Evolutionary conservation across 345 rosid genomes (phyloP).

Genomic region (Draba incana): DNA sequence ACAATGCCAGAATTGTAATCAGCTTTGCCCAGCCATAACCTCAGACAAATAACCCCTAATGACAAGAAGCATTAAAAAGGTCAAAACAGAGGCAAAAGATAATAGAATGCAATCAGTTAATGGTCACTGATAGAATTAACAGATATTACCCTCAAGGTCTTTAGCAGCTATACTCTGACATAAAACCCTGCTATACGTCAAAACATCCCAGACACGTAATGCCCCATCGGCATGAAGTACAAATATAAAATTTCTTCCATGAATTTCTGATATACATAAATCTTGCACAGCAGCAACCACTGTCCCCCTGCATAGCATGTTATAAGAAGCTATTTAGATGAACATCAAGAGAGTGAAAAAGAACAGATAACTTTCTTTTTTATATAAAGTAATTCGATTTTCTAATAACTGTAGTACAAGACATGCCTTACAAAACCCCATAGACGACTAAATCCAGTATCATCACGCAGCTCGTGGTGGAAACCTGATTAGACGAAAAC

Average conservation of each 20-base stretch:
- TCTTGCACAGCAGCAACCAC: constrained; percentile 65
- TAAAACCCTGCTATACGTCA: constrained; percentile 53
- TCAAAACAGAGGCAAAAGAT: constrained; percentile 5
- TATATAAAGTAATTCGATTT: constrained; percentile 5
- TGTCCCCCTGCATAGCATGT: constrained; percentile 64
- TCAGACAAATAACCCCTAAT: constrained; percentile 59
- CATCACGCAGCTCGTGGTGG: constrained; percentile 72
- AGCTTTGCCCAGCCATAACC: constrained; percentile 76
- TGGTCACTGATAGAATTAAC: background rate
- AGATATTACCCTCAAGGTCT: constrained; percentile 62
- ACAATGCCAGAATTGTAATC: constrained; percentile 47
- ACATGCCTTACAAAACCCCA: constrained; percentile 85
- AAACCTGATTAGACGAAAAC: constrained; percentile 51
- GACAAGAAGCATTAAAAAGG: constrained; percentile 34
- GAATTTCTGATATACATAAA: constrained; percentile 55
- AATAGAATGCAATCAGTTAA: background rate
- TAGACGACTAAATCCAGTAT: constrained; percentile 69
- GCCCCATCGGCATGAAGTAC: constrained; percentile 76
- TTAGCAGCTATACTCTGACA: constrained; percentile 55
- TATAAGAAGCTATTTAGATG: constrained; percentile 3
- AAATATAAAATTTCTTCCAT: constrained; percentile 52
- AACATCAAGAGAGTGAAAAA: background rate
- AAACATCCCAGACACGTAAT: constrained; percentile 78
- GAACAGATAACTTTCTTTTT: constrained; percentile 2
- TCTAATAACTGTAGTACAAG: constrained; percentile 10